Base-by-base conservation (phyloP, 1,139 yeast genomes). In the Lodderomyces pseudojiufengensis region DNA sequence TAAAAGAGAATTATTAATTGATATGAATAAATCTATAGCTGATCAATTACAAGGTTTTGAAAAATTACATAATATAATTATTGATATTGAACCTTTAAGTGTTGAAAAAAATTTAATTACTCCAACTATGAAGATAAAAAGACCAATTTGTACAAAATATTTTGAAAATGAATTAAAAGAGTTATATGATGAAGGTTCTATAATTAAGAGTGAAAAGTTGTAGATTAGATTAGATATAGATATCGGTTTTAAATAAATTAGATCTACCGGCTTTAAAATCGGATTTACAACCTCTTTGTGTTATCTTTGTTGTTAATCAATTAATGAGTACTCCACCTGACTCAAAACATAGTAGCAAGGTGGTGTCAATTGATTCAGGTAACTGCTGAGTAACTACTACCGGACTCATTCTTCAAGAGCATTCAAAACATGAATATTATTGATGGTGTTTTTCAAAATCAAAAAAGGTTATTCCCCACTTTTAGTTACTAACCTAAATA, bases 51-150 rank as follows among this genome's bases (percentile, higher is more conserved):
- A 55, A 27, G 73, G 71, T 50, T 84, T 80, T 51, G 94, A 84
- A 54, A 76, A 73, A 54, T 46, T 84, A 34, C 83, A 80, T 57
- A 84, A 84, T 49, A 55, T 80, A 18, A 57, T 58, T 29, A 64
- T 82, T 36, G 78, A 67, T 27, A 53, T 82, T 35, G 92, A 84
- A 45, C 90, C 92, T 2, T 71, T 84, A 54, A 78, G 71, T 22
- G 59, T 77, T 23, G 83, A 75, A 32, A 76, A 78, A 43, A 81
- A 78, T 37, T 75, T 78, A n/a, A 59, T 84, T 31, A 84, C 95
- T 5, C 94, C 94, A 31, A 84, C 95, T 2, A 60, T 84, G 54
- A 84, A 84, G 61, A 71, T 83, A 44, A 83, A 80, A 61, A 67
- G 95, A 49, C 72, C 75, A 8, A 62, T 70, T 30, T 84, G 86